Evolutionary conservation across 139 green algal species (phyloP).

Genomic region (Picochlorum sp.): DNA sequence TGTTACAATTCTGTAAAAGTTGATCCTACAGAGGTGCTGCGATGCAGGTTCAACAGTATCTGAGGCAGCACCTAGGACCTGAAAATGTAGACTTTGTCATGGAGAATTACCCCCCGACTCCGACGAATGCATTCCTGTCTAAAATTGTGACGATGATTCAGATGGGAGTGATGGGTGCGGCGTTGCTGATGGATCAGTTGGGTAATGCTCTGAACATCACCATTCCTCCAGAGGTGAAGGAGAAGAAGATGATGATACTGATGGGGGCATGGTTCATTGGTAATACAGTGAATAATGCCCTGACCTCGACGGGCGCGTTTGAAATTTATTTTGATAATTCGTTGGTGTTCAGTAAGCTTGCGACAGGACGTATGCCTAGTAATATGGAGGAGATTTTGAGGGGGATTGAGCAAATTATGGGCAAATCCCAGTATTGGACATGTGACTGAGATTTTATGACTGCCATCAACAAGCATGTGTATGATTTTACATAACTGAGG

Average conservation of each 20-base stretch:
- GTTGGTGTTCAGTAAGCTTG: conserved; percentile 51
- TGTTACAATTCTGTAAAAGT: conserved; percentile 46
- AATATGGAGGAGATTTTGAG: conserved; percentile 21
- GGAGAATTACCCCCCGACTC: conserved; percentile 39
- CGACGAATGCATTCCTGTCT: conserved; percentile 22
- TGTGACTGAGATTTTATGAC: no score
- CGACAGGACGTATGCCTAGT: conserved; percentile 37
- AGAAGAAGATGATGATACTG: conserved; percentile 26
- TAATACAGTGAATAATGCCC: conserved; percentile 45
- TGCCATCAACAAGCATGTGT: no score
- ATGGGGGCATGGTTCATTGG: conserved; percentile 42
- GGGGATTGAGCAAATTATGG: background rate
- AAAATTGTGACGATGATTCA: conserved; percentile 28
- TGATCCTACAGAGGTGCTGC: conserved; percentile 65
- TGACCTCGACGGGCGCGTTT: conserved; percentile 58
- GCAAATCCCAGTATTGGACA: background rate
- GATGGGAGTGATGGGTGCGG: conserved; percentile 29
- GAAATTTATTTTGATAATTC: conserved; percentile 56
- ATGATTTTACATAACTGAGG: no score
- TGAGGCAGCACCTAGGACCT: conserved; percentile 39
- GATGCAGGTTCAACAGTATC: conserved; percentile 44
- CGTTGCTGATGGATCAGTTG: conserved; percentile 34
- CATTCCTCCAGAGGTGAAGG: conserved; percentile 13
- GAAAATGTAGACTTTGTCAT: conserved; percentile 36
- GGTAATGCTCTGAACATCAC: conserved; percentile 31